phyloP scores from a whole-genome alignment of 805 yeast genomes.

The Pichia gijzeniarum region DNA sequence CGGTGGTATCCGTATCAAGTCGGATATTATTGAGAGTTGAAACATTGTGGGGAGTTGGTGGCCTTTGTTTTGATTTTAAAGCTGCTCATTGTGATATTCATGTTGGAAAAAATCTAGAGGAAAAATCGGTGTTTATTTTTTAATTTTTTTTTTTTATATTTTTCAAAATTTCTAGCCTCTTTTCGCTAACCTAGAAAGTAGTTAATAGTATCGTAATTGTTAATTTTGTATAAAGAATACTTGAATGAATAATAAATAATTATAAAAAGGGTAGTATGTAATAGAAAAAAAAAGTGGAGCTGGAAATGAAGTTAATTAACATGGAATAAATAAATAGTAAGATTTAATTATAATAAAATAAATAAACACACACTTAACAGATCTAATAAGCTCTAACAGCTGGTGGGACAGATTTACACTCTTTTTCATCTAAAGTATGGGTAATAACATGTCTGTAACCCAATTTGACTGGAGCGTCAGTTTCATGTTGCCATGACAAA shows the following conservation, averaged over 20 bases:
- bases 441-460: slow-evolving; percentile 81
- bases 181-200: no score
- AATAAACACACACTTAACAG: background rate
- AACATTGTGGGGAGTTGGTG: slow-evolving; percentile 50
- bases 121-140: background rate
- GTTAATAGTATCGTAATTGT: no score
- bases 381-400: slow-evolving; percentile 85
- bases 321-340: background rate
- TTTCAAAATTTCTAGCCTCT: background rate
- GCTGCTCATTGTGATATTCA: no score
- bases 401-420: slow-evolving; percentile 95
- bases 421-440: slow-evolving; percentile 81
- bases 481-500: slow-evolving; percentile 76
- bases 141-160: background rate
- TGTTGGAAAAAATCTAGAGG: no score
- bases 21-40: slow-evolving; percentile 72
- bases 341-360: background rate
- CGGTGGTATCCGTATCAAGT: slow-evolving; percentile 85
- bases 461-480: slow-evolving; percentile 67
- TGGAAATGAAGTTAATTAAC: no score
- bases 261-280: no score
- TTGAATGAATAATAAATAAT: background rate
- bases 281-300: no score
- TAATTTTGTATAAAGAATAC: no score
- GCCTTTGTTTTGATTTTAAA: no score